Conservation (phyloP, 1,284 basidiomycete species). For the Heterobasidion irregulare region DNA sequence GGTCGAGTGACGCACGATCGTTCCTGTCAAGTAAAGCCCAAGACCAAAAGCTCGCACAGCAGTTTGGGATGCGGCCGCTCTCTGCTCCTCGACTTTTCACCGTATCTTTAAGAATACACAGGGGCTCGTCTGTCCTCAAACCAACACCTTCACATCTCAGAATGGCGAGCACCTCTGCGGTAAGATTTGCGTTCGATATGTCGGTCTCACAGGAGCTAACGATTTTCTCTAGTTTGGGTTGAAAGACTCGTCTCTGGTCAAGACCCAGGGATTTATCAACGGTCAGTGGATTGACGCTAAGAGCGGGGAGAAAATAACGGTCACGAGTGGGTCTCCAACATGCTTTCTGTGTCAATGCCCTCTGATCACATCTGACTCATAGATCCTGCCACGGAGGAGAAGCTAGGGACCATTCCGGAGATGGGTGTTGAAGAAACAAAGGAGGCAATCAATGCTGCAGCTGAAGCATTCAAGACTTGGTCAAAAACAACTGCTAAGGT, state of each 20-base stretch:
- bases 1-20: neutral
- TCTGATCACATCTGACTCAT: neutral
- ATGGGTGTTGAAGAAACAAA: conserved; percentile 80
- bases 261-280: conserved; percentile 69
- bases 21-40: neutral
- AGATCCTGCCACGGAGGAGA: conserved; percentile 83
- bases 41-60: neutral
- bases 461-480: conserved; percentile 74
- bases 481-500: conserved; percentile 77
- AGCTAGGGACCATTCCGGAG: conserved; percentile 78
- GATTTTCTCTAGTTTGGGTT: conserved; percentile 49
- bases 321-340: conserved; percentile 53
- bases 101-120: neutral
- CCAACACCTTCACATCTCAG: neutral
- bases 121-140: neutral
- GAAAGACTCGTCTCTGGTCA: conserved; percentile 69
- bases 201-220: neutral
- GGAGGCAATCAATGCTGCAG: conserved; percentile 72
- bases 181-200: neutral
- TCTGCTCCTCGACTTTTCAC: neutral
- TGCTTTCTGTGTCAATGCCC: neutral
- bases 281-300: conserved; percentile 81
- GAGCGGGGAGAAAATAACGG: conserved; percentile 61
- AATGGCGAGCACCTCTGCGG: conserved; percentile 2
- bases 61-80: neutral